phyloP scores from a whole-genome alignment of 2,329 filamentous ascomycete species.

The Botrytis hyacinthi region DNA sequence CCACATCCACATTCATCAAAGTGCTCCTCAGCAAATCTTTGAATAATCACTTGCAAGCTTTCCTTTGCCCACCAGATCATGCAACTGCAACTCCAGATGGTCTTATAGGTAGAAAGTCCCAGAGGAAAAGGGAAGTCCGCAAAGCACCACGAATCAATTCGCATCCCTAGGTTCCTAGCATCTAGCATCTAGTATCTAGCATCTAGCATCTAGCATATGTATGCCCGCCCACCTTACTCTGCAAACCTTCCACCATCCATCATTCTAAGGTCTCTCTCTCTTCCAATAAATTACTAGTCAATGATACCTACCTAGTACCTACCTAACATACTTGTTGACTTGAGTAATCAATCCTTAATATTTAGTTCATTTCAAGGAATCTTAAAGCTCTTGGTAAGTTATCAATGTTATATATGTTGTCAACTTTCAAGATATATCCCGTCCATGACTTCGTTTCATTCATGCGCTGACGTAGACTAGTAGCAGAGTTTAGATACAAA shows the following conservation, averaged over 20 bases:
- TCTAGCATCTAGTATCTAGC: neutral
- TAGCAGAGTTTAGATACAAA: constrained; percentile 34
- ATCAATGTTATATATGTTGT: neutral
- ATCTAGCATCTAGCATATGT: neutral
- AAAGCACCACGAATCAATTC: neutral
- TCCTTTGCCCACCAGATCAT: constrained; percentile 17
- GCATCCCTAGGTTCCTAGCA: neutral
- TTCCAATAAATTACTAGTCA: neutral
- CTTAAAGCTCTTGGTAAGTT: neutral
- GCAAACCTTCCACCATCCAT: neutral
- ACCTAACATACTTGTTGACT: neutral
- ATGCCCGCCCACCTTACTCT: neutral
- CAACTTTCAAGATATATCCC: constrained; percentile 10
- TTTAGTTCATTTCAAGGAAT: neutral
- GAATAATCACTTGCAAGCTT: neutral
- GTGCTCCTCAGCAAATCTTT: neutral
- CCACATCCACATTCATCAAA: neutral
- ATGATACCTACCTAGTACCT: neutral
- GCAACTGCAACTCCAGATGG: constrained; percentile 2
- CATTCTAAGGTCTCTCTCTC: neutral
- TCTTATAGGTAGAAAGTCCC: neutral
- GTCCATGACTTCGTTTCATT: constrained; percentile 26
- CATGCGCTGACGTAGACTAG: constrained; percentile 39
- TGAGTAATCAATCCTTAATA: neutral
- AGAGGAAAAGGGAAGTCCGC: neutral